Base-by-base conservation (phyloP, 345 rosid genomes). In the Populus deltoides region DNA sequence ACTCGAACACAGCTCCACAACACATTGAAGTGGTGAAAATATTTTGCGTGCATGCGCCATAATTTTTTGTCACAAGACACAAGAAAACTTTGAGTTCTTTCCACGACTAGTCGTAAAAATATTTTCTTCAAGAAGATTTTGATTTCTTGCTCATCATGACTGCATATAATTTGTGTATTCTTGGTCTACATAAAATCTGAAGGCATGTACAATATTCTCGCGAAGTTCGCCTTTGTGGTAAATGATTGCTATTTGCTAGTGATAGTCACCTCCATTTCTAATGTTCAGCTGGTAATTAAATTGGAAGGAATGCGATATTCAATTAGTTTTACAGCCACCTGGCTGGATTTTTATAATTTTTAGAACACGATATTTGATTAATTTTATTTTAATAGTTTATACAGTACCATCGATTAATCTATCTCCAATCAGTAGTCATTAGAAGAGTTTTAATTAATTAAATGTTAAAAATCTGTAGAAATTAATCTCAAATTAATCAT, bases 11-110 rank as follows among this genome's bases (percentile, higher is more conserved):
- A 49, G 5, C 20, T 6, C 24, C 24, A 55, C 61, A 55, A 22
- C 61, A 22, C 24, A 22, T 55, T 55, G n/a, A 67, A 67, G n/a
- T 36, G 70, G 25, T 67, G 43, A 18, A 67, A 9, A 67, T 67
- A 67, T 67, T 67, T 7, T 35, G 45, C 70, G n/a, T 67, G 70
- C 70, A 67, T 36, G 70, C 70, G 45, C 70, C 70, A 67, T 67
- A 20, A 67, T 67, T 15, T 67, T 35, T 16, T 66, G 10, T 67
- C 41, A 33, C 24, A 18, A 35, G 70, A 33, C 70, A 36, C 39
- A 67, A 36, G 43, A 20, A 39, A 67, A 20, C 39, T 35, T 41
- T 20, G 70, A 67, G 27, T 36, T 55, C 61, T 55, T 55, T 55
- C 61, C 61, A 55, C 61, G 8, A 20, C n/a, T 55, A 22, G 25